Evolutionary conservation across 2,329 filamentous ascomycete genomes (phyloP).

Genomic region (Cytospora piceae): DNA sequence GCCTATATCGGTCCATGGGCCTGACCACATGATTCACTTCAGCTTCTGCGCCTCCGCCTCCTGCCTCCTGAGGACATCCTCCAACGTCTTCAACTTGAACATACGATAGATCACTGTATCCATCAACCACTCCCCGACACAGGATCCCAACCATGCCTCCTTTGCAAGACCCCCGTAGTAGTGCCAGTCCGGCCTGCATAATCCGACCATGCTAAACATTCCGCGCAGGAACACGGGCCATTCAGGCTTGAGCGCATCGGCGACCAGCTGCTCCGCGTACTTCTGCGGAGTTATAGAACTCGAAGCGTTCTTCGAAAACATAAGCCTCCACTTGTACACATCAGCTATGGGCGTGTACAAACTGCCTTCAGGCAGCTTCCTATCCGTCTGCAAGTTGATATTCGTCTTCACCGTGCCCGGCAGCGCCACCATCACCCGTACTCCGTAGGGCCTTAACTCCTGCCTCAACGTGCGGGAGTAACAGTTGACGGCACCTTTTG

Average conservation of each 20-base stretch:
- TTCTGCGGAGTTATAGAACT: conserved; percentile 12
- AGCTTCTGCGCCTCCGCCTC: conserved; percentile 17
- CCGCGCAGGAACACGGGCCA: conserved; percentile 21
- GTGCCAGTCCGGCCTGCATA: conserved; percentile 30
- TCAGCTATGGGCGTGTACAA: conserved; percentile 49
- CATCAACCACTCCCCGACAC: conserved; percentile 26
- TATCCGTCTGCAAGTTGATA: conserved; percentile 48
- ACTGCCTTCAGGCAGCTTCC: conserved; percentile 49
- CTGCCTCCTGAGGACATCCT: conserved; percentile 18
- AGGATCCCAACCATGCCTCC: conserved; percentile 17
- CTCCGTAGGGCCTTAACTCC: conserved; percentile 57
- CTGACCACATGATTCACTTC: background rate
- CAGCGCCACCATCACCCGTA: conserved; percentile 61
- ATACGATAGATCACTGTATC: conserved; percentile 28
- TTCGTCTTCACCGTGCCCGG: conserved; percentile 58
- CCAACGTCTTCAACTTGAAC: conserved; percentile 25
- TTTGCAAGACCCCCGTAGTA: conserved; percentile 26
- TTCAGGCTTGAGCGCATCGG: conserved; percentile 28
- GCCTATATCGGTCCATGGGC: background rate
- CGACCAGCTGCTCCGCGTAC: conserved; percentile 23
- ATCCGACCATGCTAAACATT: conserved; percentile 1
- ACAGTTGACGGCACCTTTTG: conserved; percentile 56
- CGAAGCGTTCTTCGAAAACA: conserved; percentile 22
- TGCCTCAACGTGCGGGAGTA: conserved; percentile 59
- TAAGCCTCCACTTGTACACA: conserved; percentile 29